phyloP scores from a whole-genome alignment of 2,329 filamentous ascomycete species.

The Fusarium nodosum region DNA sequence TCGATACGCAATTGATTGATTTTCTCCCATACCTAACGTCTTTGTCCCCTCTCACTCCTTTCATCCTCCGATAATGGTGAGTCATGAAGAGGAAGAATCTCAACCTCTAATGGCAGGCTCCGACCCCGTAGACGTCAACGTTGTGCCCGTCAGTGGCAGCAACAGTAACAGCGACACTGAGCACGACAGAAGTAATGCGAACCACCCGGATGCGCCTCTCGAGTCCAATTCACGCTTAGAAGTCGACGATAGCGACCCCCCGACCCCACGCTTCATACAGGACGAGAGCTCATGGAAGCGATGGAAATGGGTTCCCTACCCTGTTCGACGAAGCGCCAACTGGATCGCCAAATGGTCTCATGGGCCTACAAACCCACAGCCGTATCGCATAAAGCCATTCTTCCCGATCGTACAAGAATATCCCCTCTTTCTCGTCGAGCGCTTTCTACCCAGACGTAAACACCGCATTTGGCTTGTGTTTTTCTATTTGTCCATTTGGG shows the following conservation, averaged over 20 bases:
- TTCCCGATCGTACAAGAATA: conserved; percentile 76
- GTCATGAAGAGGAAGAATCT: conserved; percentile 53
- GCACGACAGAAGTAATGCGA: conserved; percentile 21
- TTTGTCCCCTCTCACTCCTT: neutral
- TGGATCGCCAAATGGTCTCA: conserved; percentile 64
- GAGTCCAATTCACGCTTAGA: conserved; percentile 57
- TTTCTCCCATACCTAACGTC: neutral
- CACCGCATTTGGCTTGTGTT: conserved; percentile 72
- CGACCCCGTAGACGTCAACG: conserved; percentile 48
- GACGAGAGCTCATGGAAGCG: conserved; percentile 63
- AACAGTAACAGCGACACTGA: conserved; percentile 21
- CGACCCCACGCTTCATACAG: conserved; percentile 72
- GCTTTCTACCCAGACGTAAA: conserved; percentile 69
- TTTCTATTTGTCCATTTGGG: conserved; percentile 74
- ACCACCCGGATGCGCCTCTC: conserved; percentile 61
- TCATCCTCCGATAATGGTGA: conserved; percentile 50
- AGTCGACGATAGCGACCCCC: conserved; percentile 59
- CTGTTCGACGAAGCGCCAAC: conserved; percentile 62
- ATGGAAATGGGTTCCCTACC: conserved; percentile 72
- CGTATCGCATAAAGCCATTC: conserved; percentile 66
- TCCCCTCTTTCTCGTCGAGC: conserved; percentile 74
- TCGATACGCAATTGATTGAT: conserved; percentile 22
- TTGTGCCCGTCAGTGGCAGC: conserved; percentile 44
- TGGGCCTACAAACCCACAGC: conserved; percentile 68
- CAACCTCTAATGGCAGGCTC: conserved; percentile 58